phyloP scores from a whole-genome alignment of 208 protist species.

The Leishmania mexicana region DNA sequence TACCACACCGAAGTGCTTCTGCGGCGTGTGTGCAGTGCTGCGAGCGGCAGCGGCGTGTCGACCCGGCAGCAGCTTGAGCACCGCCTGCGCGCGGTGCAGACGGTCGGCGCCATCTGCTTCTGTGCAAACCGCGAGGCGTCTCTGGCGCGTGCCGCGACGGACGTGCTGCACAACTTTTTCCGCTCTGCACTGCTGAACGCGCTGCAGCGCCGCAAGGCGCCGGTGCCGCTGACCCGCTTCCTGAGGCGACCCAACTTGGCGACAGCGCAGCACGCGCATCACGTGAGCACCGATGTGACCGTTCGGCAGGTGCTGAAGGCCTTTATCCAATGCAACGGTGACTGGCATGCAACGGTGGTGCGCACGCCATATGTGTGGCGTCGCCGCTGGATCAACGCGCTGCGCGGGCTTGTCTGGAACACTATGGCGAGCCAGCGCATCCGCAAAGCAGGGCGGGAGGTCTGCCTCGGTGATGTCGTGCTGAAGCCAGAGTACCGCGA shows the following conservation, averaged over 20 bases:
- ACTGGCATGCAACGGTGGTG: slow-evolving; percentile 65
- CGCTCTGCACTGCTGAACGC: slow-evolving; percentile 80
- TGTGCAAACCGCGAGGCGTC: slow-evolving; percentile 77
- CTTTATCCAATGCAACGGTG: slow-evolving; percentile 62
- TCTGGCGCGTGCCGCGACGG: slow-evolving; percentile 74
- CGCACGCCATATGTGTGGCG: slow-evolving; percentile 78
- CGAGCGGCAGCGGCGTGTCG: slow-evolving; percentile 4
- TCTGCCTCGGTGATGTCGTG: slow-evolving; percentile 78
- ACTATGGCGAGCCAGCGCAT: slow-evolving; percentile 76
- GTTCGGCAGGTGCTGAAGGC: slow-evolving; percentile 69
- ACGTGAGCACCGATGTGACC: slow-evolving; percentile 63
- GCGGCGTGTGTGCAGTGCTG: slow-evolving; percentile 58
- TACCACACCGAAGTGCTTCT: slow-evolving; percentile 74
- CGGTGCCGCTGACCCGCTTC: slow-evolving; percentile 69
- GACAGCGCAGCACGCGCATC: slow-evolving; percentile 64
- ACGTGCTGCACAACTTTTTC: slow-evolving; percentile 85
- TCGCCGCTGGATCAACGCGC: slow-evolving; percentile 77
- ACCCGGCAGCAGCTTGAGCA: slow-evolving; percentile 52
- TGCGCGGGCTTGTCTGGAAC: slow-evolving; percentile 83
- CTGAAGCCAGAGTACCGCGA: slow-evolving; percentile 58
- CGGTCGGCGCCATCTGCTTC: slow-evolving; percentile 82
- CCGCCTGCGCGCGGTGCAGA: slow-evolving; percentile 63
- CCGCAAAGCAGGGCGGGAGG: slow-evolving; percentile 31
- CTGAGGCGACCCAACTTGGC: slow-evolving; percentile 58
- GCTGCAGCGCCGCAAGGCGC: slow-evolving; percentile 63